Evolutionary conservation across 805 yeast genomes (phyloP).

Genomic region (Candida patagonica): DNA sequence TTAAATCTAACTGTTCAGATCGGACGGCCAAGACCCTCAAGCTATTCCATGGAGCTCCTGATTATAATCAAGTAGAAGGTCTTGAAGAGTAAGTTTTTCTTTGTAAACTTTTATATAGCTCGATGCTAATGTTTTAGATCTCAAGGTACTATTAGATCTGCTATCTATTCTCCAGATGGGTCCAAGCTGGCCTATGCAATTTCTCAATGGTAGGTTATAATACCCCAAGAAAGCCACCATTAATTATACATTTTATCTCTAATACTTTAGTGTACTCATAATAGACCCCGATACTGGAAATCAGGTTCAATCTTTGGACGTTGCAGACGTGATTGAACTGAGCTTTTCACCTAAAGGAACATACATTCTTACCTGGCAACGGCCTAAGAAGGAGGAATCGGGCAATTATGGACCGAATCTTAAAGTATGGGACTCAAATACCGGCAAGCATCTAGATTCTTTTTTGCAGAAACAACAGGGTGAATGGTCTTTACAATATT

Average conservation of each 20-base stretch:
- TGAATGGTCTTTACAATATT: constrained; percentile 77
- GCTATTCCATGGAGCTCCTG: constrained; percentile 13
- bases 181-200: constrained; percentile 14
- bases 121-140: constrained; percentile 7
- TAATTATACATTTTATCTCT: background rate
- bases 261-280: constrained; percentile 36
- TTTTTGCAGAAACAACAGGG: constrained; percentile 75
- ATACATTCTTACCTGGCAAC: constrained; percentile 80
- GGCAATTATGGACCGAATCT: constrained; percentile 77
- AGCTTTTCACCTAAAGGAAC: constrained; percentile 85
- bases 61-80: constrained; percentile 12
- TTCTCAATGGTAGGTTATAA: constrained; percentile 6
- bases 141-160: constrained; percentile 12
- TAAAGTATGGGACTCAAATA: constrained; percentile 54
- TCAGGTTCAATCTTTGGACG: constrained; percentile 38
- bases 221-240: background rate
- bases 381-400: constrained; percentile 61
- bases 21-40: constrained; percentile 16
- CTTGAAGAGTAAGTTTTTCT: constrained; percentile 11
- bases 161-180: constrained; percentile 17
- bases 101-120: background rate
- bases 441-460: constrained; percentile 42
- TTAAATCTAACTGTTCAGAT: background rate
- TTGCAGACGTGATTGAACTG: constrained; percentile 67
- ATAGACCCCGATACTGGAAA: constrained; percentile 47